Base-by-base conservation (phyloP, 139 green algal species). In the Marvania coccoides region DNA sequence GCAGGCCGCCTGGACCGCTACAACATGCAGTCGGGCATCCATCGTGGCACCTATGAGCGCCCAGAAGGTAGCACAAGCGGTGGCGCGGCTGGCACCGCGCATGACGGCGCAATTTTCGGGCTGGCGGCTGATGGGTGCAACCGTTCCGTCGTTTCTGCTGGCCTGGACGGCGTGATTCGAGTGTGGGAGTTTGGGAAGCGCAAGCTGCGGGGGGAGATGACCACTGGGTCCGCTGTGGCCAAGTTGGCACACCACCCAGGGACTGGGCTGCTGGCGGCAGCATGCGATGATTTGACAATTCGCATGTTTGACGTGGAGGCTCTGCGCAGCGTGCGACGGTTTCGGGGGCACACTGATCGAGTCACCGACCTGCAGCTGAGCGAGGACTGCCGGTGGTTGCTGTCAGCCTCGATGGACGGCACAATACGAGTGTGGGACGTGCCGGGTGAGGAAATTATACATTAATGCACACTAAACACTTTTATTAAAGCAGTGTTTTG, bases 11-110 rank as follows among this genome's bases (percentile, higher is more conserved):
- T 99, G 33, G 85, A 98, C 79, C 77, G 88, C 3, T 99, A 95
- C 82, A 98, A 98, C 85, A 80, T 99, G 84, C 94, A 98, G 81
- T 90, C 75, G 15, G 90, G 90, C 1, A 45, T 90, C 29, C 87
- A 95, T 77, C 67, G 90, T 15, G 89, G 90, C 26, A 61, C 53
- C 0, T 93, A 88, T 70, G 63, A 28, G 28, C 55, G 79, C 19
- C 55, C 23, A 9, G 19, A 12, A 28, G 10, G 14, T 8, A 28
- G 14, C 8, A 63, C n/a, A 13, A 3, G 29, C 24, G 23, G 15
- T 0, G 58, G 26, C 37, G 51, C 12, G 12, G 2, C 30, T 5
- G 40, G 60, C 14, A 47, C 73, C 5, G 88, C 88, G 3, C 91
- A 97, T 61, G 77, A 80, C 34, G 77, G 77, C 8, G 66, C 82